phyloP scores from a whole-genome alignment of 2,329 filamentous ascomycete species.

The Alternaria infectoria region DNA sequence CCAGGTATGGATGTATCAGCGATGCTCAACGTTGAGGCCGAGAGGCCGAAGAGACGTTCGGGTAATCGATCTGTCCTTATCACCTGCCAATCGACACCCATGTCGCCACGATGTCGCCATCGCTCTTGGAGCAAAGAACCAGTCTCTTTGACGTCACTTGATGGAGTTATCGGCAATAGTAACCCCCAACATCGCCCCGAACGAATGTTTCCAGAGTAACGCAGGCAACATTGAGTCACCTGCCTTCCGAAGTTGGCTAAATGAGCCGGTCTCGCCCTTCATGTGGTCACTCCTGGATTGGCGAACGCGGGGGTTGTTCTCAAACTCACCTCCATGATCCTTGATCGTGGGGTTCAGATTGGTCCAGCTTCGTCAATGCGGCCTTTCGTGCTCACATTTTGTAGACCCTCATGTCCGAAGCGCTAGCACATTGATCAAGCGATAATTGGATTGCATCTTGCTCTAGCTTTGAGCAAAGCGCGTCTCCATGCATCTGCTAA shows the following conservation, averaged over 20 bases:
- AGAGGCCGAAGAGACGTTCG: neutral
- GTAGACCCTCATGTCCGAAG: neutral
- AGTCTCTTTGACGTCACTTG: neutral
- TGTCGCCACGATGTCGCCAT: no score
- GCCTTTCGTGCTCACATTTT: no score
- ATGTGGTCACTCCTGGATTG: neutral
- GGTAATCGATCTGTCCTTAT: neutral
- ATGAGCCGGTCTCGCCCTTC: neutral
- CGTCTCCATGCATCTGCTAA: neutral
- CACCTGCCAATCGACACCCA: neutral
- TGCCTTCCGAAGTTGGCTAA: neutral
- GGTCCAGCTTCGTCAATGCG: neutral
- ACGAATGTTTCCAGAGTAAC: neutral
- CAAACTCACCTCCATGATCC: neutral
- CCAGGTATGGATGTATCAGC: neutral
- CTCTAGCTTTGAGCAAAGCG: neutral
- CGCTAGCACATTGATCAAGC: neutral
- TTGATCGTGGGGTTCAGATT: neutral
- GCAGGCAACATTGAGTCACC: neutral
- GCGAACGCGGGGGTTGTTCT: neutral
- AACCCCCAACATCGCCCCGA: neutral
- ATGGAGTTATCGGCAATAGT: neutral
- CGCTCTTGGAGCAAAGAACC: accelerated
- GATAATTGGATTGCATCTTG: neutral
- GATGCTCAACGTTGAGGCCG: neutral